Conservation (phyloP, 129 eudicot genomes). For the Gnaphalium uliginosum region DNA sequence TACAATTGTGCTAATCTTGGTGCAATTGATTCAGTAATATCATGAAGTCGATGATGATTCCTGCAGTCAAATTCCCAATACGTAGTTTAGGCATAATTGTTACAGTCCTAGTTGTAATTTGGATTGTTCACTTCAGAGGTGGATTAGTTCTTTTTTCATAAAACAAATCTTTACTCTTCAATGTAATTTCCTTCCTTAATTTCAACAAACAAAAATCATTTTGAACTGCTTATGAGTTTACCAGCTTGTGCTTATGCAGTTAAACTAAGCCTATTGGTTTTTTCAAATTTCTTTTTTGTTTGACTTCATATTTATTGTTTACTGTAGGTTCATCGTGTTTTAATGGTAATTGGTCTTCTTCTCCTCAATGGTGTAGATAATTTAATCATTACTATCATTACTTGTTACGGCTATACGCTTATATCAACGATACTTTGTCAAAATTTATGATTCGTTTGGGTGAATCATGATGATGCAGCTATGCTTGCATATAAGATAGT, state of each 20-base stretch:
- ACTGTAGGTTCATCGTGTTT: slow-evolving; percentile 82
- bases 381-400: too few species aligned
- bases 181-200: slow-evolving; percentile 50
- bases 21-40: too few species aligned
- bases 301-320: too few species aligned
- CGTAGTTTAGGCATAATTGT: slow-evolving; percentile 58
- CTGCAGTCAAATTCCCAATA: slow-evolving; percentile 66
- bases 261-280: too few species aligned
- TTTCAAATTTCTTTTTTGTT: too few species aligned
- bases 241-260: not conserved
- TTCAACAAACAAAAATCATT: too few species aligned
- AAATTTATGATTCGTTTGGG: not conserved
- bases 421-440: not conserved
- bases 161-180: slow-evolving; percentile 72
- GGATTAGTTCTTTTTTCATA: slow-evolving; percentile 72
- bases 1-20: not conserved
- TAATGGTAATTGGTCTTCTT: slow-evolving; percentile 76
- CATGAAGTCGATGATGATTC: slow-evolving; percentile 39
- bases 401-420: too few species aligned
- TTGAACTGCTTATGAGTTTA: not conserved
- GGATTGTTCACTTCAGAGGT: slow-evolving; percentile 87
- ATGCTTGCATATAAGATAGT: slow-evolving; percentile 85
- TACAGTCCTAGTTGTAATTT: slow-evolving; percentile 51
- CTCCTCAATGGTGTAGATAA: slow-evolving; percentile 92
- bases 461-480: slow-evolving; percentile 52